Percentiles rank a stretch among this genome's conserved stretches.
Conservation (phyloP, 2,329 filamentous ascomycete species). For the Dactylellina sp. region DNA sequence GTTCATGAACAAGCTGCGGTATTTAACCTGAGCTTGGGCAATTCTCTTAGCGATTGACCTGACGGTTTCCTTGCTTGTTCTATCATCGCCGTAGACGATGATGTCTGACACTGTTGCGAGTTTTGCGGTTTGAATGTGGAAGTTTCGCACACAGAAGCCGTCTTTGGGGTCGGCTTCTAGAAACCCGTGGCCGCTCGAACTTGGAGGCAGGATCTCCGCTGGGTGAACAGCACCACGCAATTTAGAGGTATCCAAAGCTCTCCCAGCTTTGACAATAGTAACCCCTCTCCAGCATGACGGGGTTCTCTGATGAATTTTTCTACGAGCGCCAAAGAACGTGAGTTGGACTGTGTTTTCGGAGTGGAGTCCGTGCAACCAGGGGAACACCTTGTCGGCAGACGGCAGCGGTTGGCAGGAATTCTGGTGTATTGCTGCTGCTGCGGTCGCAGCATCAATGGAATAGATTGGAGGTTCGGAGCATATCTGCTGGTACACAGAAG, state of each 20-base stretch:
- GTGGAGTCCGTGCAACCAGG: constrained; percentile 94
- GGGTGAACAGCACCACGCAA: constrained; percentile 88
- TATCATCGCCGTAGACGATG: constrained; percentile 85
- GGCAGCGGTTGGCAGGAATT: constrained; percentile 83
- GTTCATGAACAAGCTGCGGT: constrained; percentile 74
- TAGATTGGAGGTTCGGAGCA: constrained; percentile 74
- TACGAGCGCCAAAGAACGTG: constrained; percentile 85
- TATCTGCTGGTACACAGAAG: constrained; percentile 73
- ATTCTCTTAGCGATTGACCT: constrained; percentile 74
- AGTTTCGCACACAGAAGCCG: constrained; percentile 95
- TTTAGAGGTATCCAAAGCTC: constrained; percentile 77
- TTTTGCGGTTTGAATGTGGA: constrained; percentile 94
- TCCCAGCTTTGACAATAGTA: constrained; percentile 88
- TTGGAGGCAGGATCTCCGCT: constrained; percentile 77
- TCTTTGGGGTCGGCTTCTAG: constrained; percentile 85
- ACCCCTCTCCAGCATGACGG: constrained; percentile 83
- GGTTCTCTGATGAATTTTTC: constrained; percentile 75
- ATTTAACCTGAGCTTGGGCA: constrained; percentile 79
- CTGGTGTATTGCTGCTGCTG: constrained; percentile 80
- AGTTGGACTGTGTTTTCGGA: constrained; percentile 88
- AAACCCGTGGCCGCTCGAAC: constrained; percentile 71
- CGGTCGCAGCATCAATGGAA: constrained; percentile 75
- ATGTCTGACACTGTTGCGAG: constrained; percentile 89
- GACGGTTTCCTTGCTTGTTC: constrained; percentile 72
- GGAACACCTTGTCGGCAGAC: constrained; percentile 86